phyloP scores from a whole-genome alignment of 345 rosid genomes.

The Eucalyptus microcorys region DNA sequence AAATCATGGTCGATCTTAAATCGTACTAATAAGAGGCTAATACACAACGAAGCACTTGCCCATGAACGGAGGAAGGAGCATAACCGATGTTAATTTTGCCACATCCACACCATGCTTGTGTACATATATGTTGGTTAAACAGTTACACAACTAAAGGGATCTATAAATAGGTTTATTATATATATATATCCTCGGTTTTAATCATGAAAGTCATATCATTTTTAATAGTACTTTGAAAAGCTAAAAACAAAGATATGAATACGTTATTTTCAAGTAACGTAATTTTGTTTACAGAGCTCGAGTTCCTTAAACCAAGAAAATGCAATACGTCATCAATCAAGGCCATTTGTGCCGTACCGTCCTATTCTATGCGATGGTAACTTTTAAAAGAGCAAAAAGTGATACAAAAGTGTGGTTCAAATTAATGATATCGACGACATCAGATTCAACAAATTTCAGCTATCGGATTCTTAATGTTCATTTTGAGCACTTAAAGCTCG shows the following conservation, averaged over 20 bases:
- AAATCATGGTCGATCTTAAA: background rate
- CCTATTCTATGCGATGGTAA: background rate
- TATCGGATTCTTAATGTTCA: background rate
- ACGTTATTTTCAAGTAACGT: background rate
- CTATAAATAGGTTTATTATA: background rate
- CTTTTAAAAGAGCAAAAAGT: background rate
- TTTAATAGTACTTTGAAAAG: background rate
- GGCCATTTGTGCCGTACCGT: background rate
- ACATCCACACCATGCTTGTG: background rate
- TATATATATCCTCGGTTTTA: too few relatives aligned
- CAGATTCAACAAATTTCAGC: background rate
- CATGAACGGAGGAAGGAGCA: background rate
- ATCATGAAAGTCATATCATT: background rate
- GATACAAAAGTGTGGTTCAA: background rate
- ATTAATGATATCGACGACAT: background rate
- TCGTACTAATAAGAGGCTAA: background rate
- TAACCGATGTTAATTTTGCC: background rate
- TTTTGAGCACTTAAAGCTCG: background rate
- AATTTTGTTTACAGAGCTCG: background rate
- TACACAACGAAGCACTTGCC: background rate
- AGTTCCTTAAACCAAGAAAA: background rate
- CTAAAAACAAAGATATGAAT: too few relatives aligned
- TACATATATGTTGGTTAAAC: background rate
- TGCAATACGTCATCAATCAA: background rate
- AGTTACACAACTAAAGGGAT: background rate